Conservation (phyloP, 345 rosid genomes). For the Eucalyptus pauciflora region DNA sequence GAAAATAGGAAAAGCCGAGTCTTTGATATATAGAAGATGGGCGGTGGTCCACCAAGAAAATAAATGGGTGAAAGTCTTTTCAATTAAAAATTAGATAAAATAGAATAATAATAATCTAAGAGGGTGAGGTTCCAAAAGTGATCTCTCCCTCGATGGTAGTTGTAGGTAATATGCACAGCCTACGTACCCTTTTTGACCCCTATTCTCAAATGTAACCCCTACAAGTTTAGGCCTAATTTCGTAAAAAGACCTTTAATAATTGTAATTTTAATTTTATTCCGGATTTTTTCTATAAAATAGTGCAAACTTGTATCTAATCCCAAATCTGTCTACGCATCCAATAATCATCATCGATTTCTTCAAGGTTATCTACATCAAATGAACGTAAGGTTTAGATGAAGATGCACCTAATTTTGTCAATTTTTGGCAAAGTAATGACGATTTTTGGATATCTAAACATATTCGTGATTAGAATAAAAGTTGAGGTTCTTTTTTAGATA, state of each 20-base stretch:
- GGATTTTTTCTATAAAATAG: background rate
- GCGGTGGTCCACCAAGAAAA: background rate
- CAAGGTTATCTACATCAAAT: background rate
- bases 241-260: fast-evolving
- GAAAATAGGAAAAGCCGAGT: background rate
- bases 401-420: background rate
- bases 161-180: background rate
- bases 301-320: background rate
- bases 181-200: background rate
- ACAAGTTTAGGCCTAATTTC: background rate
- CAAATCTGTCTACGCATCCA: fast-evolving
- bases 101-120: background rate
- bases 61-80: background rate
- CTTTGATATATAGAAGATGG: background rate
- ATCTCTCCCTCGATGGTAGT: background rate
- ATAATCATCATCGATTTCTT: background rate
- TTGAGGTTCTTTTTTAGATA: background rate
- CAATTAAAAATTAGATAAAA: background rate
- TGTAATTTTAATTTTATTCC: background rate
- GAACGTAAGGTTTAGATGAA: background rate
- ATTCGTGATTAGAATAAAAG: background rate
- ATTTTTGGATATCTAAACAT: background rate
- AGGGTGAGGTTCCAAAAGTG: background rate
- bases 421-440: fast-evolving
- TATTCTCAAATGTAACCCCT: background rate